Evolutionary conservation across 176 grass and related monocot genomes (phyloP), one percentile per base, ranked within the genome.

Genomic region (Oryza coarctata): DNA sequence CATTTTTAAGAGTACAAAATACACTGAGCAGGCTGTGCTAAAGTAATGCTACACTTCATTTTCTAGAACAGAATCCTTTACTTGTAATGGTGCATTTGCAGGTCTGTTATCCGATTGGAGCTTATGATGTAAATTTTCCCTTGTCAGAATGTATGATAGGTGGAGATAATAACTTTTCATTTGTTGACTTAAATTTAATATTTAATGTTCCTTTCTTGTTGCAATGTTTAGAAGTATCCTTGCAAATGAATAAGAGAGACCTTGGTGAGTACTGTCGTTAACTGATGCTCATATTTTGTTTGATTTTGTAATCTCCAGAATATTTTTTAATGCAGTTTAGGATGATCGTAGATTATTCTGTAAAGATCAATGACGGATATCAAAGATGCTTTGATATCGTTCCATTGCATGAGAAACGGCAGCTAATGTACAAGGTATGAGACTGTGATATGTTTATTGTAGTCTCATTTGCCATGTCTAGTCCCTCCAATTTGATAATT

Each of bases 41-140:
- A 41, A 50, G 15, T 85, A 73, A 39, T 63, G 36, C 14, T 84
- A 38, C 31, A 38, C 41, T 75, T 83, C 38, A 9, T 63, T 65
- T 79, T 41, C 17, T 38, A 73, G 30, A 86, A 62, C 38, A 13
- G 3, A 78, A 47, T 41, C 27, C 7, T 39, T 63, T 63, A 34
- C 20, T 73, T 26, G 34, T 75, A n/a, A 64, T 7, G 33, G 47
- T 40, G 34, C 66, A 70, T 70, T 57, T 69, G 26, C 17, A 60
- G 70, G 45, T 75, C 27, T 70, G 68, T 41, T 32, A 81, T 35
- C 20, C 15, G 40, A 33, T 79, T 85, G 8, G 74, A 52, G 60
- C 4, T 65, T 67, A 50, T 73, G 18, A 20, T 50, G 43, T 57
- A 33, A 27, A 44, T 20, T 34, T 60, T 20, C n/a, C 62, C 17